These are phyloP conservation scores for Tulasnella sp. DNA, from an alignment of 768 basidiomycete species.

Conservation along the genomic window DNA sequence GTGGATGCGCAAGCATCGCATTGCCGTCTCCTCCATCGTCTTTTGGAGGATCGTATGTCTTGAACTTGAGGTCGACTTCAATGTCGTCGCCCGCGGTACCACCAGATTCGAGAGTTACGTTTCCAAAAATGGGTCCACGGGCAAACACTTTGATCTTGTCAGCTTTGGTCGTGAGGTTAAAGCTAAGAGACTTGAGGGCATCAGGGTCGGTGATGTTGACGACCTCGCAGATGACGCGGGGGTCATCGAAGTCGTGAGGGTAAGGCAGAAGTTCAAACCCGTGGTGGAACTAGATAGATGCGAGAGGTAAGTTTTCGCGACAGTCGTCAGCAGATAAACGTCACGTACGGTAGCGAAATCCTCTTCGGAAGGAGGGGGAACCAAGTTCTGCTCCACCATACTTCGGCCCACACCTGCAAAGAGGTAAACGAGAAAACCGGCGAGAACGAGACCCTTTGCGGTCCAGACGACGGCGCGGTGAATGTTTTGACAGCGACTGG, in stretches of 20 bases:
- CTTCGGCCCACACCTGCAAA: not conserved
- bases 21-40: not conserved
- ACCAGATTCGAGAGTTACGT: slow-evolving; percentile 13
- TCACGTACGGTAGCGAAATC: not conserved
- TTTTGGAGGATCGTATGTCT: not conserved
- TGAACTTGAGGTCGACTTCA: slow-evolving; percentile 18
- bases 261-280: not conserved
- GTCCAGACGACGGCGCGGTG: not conserved
- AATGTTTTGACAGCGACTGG: not conserved
- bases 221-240: not conserved
- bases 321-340: not conserved
- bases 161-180: slow-evolving; percentile 17
- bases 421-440: not conserved
- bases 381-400: not conserved
- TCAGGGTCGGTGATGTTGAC: not conserved
- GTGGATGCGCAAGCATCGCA: not conserved
- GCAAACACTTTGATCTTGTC: slow-evolving; percentile 23
- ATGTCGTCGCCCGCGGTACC: slow-evolving; percentile 24
- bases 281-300: not conserved
- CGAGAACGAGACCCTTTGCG: not conserved
- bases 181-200: not conserved
- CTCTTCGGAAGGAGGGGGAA: not conserved
- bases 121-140: slow-evolving; percentile 22
- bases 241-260: not conserved
- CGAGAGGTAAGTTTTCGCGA: not conserved